Evolutionary conservation across 495 filamentous ascomycete species (phyloP), one percentile per base, ranked within the genome.

Genomic region (Penicillium bialowiezense): DNA sequence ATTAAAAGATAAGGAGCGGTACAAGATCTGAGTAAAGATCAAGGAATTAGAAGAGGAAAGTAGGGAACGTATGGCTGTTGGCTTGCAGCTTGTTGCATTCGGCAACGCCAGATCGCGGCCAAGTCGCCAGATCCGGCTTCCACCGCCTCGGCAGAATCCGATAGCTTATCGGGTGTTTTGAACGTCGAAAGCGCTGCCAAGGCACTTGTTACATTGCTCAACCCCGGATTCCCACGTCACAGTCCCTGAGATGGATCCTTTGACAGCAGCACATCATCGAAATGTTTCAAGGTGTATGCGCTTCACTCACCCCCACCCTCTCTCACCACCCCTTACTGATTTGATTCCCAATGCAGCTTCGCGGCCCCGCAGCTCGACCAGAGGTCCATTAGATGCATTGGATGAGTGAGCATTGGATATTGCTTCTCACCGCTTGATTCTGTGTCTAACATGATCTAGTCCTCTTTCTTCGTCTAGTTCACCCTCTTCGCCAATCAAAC

Each of bases 321-420:
- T 50, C 51, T 9, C 19, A 51, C 35, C 29, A 14, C 17, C 20
- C 41, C 41, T 42, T 52, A 33, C 55, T 71, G 21, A 70, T 49
- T 35, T 26, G 23, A 26, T 26, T 26, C 4, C 24, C 21, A n/a
- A 28, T 26, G 28, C 47, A 79, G 73, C 73, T 54, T 69, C 70
- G 39, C 69, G 74, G 36, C 69, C 74, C 51, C 72, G 77, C 58
- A 75, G 75, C 51, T 70, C 71, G 21, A 80, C 77, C 2, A 79
- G 71, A 57, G 76, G 74, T 31, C 78, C 78, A 15, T 55, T 80
- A 48, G 75, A 80, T 61, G 54, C 55, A 50, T 44, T 65, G 53
- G 76, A 76, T 26, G 73, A 78, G 76, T 79, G 67, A 60, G 70
- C 46, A 43, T 23, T 35, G 6, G 35, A 6, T 28, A 43, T 36